Base-by-base conservation (phyloP, 768 basidiomycete species). In the Punctularia strigosozonata region DNA sequence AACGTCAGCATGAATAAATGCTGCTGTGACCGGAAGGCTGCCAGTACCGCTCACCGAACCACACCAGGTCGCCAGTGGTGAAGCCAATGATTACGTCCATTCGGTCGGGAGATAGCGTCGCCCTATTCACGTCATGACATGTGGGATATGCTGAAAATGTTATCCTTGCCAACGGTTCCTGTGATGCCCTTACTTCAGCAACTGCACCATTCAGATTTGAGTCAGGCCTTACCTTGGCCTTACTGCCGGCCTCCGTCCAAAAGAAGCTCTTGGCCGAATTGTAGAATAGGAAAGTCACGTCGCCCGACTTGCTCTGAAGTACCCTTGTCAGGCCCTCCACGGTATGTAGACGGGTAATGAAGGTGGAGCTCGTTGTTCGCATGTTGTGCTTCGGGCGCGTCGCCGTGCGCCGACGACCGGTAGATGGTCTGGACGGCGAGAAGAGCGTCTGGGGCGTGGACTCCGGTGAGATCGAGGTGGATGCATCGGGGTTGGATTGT, bases 81-180 rank as follows among this genome's bases (percentile, higher is more conserved):
- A 95, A 97, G 4, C 94, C 95, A 50, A 97, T 82, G 42, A 97
- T 72, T 5, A 95, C 67, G 50, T 97, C 92, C 24, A 97, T 60
- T 31, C 77, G 75, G 30, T 89, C 80, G 8, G 80, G 62, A 3
- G 77, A 80, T 5, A 85, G 77, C 2, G 92, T 95, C 2, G 73
- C 57, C 4, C 66, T 56, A 48, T 95, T 94, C 22, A 94, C 77
- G 50, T 89, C 81, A 55, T 94, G 88, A 54, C 90, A 92, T 1
- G 92, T 95, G 4, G 89, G 90, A 49, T 81, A 72, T 12, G 80
- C 75, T 33, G 84, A 77, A 60, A 97, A 97, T 15, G 79, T 80
- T 39, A 97, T 77, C 41, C 82, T 71, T 28, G 82, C 73, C 20
- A 95, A 66, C 20, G 90, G 80, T 58, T 98, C 94, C 89, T 94